A percentile compares a stretch with the other conserved stretches of the same genome.
These are phyloP conservation scores for Nowakowskiella sp. DNA, from an alignment of 192 early-diverging fungal species.

Conservation along the genomic window DNA sequence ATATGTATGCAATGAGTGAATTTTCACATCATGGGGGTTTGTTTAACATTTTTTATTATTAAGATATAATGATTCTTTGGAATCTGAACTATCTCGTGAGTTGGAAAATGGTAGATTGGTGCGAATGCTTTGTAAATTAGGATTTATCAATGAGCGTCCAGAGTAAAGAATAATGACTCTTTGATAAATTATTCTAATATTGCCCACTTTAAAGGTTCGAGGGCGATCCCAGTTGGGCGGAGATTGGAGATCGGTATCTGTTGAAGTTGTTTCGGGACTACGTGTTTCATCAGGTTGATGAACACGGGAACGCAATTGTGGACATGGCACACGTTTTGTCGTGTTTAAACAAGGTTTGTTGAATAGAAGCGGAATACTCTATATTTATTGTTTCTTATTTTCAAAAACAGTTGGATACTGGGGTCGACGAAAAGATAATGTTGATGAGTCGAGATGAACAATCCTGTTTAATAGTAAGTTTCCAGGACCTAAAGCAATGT, in stretches of 20 bases:
- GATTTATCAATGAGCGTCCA: constrained; percentile 86
- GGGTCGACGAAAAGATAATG: constrained; percentile 89
- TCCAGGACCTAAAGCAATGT: constrained; percentile 88
- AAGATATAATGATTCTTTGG: constrained; percentile 71
- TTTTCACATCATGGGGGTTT: too few species aligned
- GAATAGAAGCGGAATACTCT: neutral
- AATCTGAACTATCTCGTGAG: constrained; percentile 71
- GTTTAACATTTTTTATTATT: neutral
- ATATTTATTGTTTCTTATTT: neutral
- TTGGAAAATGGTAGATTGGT: constrained; percentile 86
- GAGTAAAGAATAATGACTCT: constrained; percentile 44
- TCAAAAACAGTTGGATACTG: constrained; percentile 72
- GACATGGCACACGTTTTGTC: constrained; percentile 90
- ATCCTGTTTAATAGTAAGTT: constrained; percentile 94
- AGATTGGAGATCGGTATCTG: constrained; percentile 96
- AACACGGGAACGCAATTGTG: constrained; percentile 67
- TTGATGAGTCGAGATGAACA: constrained; percentile 93
- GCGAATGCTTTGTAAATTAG: constrained; percentile 83
- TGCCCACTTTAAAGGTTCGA: constrained; percentile 51
- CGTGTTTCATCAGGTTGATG: constrained; percentile 92
- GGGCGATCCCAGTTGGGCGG: constrained; percentile 88
- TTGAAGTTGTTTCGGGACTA: constrained; percentile 97
- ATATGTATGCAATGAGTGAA: constrained; percentile 37
- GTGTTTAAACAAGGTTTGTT: constrained; percentile 85
- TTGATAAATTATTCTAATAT: neutral